Base-by-base conservation (phyloP, 176 grass and related monocot species). In the Elaeis guineensis region DNA sequence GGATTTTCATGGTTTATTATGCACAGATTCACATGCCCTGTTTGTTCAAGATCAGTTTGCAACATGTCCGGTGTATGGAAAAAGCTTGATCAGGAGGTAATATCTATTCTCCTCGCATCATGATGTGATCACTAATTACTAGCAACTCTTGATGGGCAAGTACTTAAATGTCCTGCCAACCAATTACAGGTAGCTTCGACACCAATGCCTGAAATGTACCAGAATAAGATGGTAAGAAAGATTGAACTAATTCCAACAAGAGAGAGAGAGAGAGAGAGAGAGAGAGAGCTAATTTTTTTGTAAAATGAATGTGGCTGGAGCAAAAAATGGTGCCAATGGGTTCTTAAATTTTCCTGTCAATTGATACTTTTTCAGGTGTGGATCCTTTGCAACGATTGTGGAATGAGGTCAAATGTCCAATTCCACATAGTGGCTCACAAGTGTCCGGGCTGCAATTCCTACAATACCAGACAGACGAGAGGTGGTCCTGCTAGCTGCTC, bases 341-440 rank as follows among this genome's bases (percentile, higher is more conserved):
- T 30, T 30, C 28, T 30, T 30, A 30, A 6, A 44, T 12, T 44
- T 12, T 14, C 2, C 35, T 44, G 35, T 44, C 35, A 51, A 66
- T 50, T 50, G 35, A 1, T 67, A 21, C 19, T 72, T 77, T 14
- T 74, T 8, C 55, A 95, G 86, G 58, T 90, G n/a, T 87, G 80
- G 86, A 90, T 90, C 60, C 78, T 95, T 6, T 90, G 91, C 77
- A 95, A 95, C 57, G 86, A 95, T 50, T 90, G 86, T 26, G 81
- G 83, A 57, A 54, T 19, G 72, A 90, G 60, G 52, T 84, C 78
- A 14, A 86, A 64, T 20, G 80, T 95, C 28, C 78, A 53, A 55
- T 95, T 82, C 73, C 91, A 95, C 51, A 57, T 95, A 21, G 12
- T 90, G 75, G 91, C 80, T 16, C 86, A 95, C 6, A 95, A 90